phyloP scores from a whole-genome alignment of 1,139 yeast species.

The Kodamaea ohmeri region DNA sequence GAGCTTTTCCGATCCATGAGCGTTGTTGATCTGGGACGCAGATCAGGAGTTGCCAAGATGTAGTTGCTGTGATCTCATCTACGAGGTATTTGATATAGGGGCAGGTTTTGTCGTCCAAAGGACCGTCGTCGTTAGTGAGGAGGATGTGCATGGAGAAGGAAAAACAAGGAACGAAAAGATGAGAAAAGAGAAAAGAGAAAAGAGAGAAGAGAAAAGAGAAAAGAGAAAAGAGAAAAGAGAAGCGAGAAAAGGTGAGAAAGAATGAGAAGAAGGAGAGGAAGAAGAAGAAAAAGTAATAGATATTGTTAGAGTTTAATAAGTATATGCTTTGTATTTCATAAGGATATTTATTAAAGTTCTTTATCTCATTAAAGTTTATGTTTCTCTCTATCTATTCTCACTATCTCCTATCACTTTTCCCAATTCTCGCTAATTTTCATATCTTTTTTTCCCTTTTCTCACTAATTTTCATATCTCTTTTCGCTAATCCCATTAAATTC shows the following conservation, averaged over 20 bases:
- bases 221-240: neutral
- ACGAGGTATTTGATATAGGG: conserved; percentile 85
- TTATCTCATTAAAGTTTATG: no score
- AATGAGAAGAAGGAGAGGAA: neutral
- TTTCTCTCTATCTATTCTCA: no score
- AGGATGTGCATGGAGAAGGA: conserved; percentile 34
- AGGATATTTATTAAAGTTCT: no score
- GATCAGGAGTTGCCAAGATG: conserved; percentile 84
- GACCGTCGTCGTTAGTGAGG: conserved; percentile 94
- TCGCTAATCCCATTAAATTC: no score
- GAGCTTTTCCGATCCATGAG: conserved; percentile 98
- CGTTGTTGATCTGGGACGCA: conserved; percentile 73
- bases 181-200: neutral
- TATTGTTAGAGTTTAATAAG: no score
- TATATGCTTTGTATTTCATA: no score
- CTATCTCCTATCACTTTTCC: neutral
- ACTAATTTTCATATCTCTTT: neutral
- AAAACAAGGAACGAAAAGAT: neutral
- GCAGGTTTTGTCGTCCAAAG: conserved; percentile 74
- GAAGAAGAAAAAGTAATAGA: neutral
- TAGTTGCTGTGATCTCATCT: conserved; percentile 57
- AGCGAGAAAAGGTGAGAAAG: neutral
- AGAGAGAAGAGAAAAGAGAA: neutral
- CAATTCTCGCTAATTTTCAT: neutral
- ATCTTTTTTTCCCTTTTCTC: neutral